A percentile compares a stretch with the other conserved stretches of the same genome.
These are phyloP conservation scores for Dictyostelium brefeldianum DNA, from an alignment of 78 protist genomes.

Conservation along the genomic window DNA sequence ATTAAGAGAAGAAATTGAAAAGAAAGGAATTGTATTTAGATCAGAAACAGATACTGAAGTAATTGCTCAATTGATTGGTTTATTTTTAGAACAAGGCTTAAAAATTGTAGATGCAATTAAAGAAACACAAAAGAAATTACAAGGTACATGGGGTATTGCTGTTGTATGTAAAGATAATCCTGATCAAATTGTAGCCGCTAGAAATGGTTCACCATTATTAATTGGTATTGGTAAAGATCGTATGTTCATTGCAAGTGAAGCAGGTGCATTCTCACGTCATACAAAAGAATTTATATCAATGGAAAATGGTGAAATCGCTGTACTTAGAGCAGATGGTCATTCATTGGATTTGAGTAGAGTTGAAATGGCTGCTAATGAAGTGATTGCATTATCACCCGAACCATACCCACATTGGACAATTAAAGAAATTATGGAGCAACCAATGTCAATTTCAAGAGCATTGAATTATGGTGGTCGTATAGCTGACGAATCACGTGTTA, in stretches of 20 bases:
- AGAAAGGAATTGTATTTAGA: constrained; percentile 78
- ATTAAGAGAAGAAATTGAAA: constrained; percentile 65
- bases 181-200: constrained; percentile 79
- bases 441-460: constrained; percentile 86
- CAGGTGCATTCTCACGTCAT: constrained; percentile 85
- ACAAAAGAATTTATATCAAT: constrained; percentile 81
- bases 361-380: constrained; percentile 79
- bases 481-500: constrained; percentile 67
- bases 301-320: constrained; percentile 84
- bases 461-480: constrained; percentile 93
- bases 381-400: constrained; percentile 71
- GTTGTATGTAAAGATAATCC: constrained; percentile 77
- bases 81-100: constrained; percentile 76
- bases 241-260: constrained; percentile 80
- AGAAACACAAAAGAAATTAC: constrained; percentile 81
- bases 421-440: constrained; percentile 99
- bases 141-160: constrained; percentile 88
- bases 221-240: constrained; percentile 83
- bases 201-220: constrained; percentile 81
- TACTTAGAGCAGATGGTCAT: constrained; percentile 73
- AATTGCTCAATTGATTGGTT: constrained; percentile 92
- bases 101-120: constrained; percentile 80
- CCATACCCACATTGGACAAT: constrained; percentile 94
- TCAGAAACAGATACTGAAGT: constrained; percentile 98
- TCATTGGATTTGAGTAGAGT: constrained; percentile 67